A percentile compares a stretch with the other conserved stretches of the same genome.
Conservation (phyloP, 2,329 filamentous ascomycete species). For the Colletotrichum navitas region DNA sequence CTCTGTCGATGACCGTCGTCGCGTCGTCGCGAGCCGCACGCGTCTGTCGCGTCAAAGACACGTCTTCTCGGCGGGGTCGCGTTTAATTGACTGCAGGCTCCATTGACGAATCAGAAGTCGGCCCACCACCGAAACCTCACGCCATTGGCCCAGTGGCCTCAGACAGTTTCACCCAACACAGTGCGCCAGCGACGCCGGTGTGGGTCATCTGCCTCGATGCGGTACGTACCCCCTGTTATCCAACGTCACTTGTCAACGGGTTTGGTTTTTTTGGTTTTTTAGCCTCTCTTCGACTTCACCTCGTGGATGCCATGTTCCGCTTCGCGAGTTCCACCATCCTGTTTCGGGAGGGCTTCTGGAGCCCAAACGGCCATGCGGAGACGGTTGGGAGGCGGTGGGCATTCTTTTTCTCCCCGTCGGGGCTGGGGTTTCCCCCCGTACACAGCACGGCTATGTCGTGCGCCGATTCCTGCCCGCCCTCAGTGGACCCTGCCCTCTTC, state of each 20-base stretch:
- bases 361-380: conserved; percentile 1
- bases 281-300: background rate
- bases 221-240: conserved; percentile 28
- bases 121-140: background rate
- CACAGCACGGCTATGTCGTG: conserved; percentile 2
- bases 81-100: conserved; percentile 32
- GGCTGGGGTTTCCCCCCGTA: conserved; percentile 8
- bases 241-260: conserved; percentile 29
- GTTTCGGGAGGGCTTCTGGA: conserved; percentile 19
- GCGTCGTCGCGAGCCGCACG: conserved; percentile 35
- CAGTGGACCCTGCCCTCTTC: conserved; percentile 8
- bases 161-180: conserved; percentile 33
- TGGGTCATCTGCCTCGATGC: conserved; percentile 9
- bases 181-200: conserved; percentile 2
- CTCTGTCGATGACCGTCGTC: conserved; percentile 30
- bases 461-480: background rate
- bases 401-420: background rate
- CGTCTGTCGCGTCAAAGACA: conserved; percentile 29
- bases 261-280: background rate
- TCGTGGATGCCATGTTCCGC: conserved; percentile 1
- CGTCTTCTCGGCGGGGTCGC: conserved; percentile 13
- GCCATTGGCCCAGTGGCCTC: conserved; percentile 20
- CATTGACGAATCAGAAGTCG: conserved; percentile 24
- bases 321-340: conserved; percentile 17
- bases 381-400: conserved; percentile 3